These are phyloP conservation scores for Flaveria trinervia DNA, from an alignment of 129 eudicot genomes.

Conservation along the genomic window DNA sequence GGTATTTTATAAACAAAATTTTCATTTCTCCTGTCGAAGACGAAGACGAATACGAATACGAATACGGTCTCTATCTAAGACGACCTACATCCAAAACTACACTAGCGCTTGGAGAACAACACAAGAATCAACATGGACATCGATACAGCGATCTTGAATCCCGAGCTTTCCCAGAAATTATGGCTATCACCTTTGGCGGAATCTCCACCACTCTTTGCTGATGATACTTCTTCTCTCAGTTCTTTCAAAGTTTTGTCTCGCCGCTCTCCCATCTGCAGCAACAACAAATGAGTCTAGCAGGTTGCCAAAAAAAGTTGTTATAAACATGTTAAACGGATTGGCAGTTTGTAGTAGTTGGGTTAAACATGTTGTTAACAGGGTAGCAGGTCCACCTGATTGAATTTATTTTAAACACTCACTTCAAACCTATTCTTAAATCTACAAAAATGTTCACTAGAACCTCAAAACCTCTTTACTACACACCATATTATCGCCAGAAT, in stretches of 20 bases:
- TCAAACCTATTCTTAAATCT: too few species aligned
- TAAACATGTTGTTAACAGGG: neutral
- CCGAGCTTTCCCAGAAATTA: constrained; percentile 77
- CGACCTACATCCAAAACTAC: constrained; percentile 3
- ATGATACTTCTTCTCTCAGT: constrained; percentile 66
- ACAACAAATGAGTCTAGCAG: neutral
- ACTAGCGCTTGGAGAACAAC: constrained; percentile 56
- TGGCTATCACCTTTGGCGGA: constrained; percentile 38
- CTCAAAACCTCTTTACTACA: too few species aligned
- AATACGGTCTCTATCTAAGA: constrained; percentile 17
- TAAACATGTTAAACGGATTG: neutral
- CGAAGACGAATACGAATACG: neutral
- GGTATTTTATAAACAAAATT: constrained; percentile 19
- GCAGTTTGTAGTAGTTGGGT: too few species aligned
- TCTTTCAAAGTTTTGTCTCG: constrained; percentile 81
- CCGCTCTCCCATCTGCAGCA: constrained; percentile 75
- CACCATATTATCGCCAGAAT: too few species aligned
- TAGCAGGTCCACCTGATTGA: neutral
- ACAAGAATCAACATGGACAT: constrained; percentile 90
- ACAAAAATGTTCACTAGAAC: too few species aligned
- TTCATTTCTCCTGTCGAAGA: neutral
- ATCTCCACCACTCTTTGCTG: constrained; percentile 42
- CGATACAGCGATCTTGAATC: constrained; percentile 75
- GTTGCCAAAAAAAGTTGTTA: neutral
- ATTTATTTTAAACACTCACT: too few species aligned